phyloP scores from a whole-genome alignment of 2,329 filamentous ascomycete species.

The Sclerotiophoma versabilis region DNA sequence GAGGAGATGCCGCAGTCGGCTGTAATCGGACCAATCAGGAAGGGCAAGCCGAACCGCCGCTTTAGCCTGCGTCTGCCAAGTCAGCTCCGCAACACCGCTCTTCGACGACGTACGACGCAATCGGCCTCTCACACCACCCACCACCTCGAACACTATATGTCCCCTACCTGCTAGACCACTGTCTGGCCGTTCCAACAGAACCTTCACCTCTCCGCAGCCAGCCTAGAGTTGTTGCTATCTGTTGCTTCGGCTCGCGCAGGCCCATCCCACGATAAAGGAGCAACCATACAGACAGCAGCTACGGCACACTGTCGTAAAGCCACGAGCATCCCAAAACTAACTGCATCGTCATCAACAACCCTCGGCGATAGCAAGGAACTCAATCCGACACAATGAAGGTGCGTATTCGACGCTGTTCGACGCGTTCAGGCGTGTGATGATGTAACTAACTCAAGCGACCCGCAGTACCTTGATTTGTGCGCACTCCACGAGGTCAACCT shows the following conservation, averaged over 20 bases:
- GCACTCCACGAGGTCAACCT: slow-evolving; percentile 91
- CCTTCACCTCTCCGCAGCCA: slow-evolving; percentile 51
- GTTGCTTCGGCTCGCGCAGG: slow-evolving; percentile 49
- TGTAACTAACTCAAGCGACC: slow-evolving; percentile 38
- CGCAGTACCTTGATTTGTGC: slow-evolving; percentile 86
- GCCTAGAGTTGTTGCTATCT: slow-evolving; percentile 49
- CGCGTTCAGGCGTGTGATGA: slow-evolving; percentile 21
- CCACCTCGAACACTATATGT: slow-evolving; percentile 34
- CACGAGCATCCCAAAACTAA: neutral
- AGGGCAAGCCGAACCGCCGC: slow-evolving; percentile 27
- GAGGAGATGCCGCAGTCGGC: slow-evolving; percentile 7
- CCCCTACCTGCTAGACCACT: slow-evolving; percentile 48
- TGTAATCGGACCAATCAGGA: slow-evolving; percentile 38
- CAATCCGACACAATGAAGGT: slow-evolving; percentile 48
- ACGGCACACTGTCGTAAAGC: slow-evolving; percentile 26
- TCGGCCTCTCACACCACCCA: slow-evolving; percentile 35
- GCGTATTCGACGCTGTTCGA: slow-evolving; percentile 26
- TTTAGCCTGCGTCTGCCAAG: slow-evolving; percentile 7
- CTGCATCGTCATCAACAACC: slow-evolving; percentile 15
- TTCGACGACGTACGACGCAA: slow-evolving; percentile 22
- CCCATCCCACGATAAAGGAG: slow-evolving; percentile 41
- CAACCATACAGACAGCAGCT: slow-evolving; percentile 30
- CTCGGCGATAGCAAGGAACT: neutral
- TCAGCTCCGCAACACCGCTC: slow-evolving; percentile 36
- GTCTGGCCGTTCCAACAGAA: slow-evolving; percentile 50